A percentile compares a stretch with the other conserved stretches of the same genome.
Evolutionary conservation across 495 filamentous ascomycete species (phyloP).

Genomic region (Achaetomiella virescens): DNA sequence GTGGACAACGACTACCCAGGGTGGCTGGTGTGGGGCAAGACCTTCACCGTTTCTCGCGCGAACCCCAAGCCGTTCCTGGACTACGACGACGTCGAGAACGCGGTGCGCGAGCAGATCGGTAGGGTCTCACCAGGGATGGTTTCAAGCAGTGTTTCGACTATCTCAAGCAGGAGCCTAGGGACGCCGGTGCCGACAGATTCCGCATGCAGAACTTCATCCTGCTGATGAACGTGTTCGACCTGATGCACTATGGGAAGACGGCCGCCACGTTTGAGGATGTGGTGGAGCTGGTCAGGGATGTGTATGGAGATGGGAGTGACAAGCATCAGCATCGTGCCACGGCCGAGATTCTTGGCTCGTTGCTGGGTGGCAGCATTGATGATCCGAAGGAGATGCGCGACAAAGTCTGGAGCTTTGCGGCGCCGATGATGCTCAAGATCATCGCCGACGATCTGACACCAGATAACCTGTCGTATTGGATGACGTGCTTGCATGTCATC

Average conservation of each 20-base stretch:
- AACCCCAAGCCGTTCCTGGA: conserved; percentile 61
- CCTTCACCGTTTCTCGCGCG: conserved; percentile 69
- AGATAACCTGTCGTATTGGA: conserved; percentile 92
- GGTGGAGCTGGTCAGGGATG: conserved; percentile 62
- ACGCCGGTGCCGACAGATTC: conserved; percentile 77
- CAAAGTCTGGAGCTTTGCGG: conserved; percentile 78
- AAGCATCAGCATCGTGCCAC: conserved; percentile 98
- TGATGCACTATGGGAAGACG: conserved; percentile 70
- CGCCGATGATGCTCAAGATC: conserved; percentile 79
- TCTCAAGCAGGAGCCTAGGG: conserved; percentile 93
- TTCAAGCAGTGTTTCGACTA: conserved; percentile 82
- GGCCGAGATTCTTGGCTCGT: conserved; percentile 82
- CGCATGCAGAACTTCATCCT: conserved; percentile 78
- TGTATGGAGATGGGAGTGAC: conserved; percentile 88
- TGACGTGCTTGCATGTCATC: conserved; percentile 82
- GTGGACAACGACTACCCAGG: conserved; percentile 89
- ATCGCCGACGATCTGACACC: conserved; percentile 87
- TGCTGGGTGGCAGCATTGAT: conserved; percentile 70
- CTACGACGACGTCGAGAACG: conserved; percentile 77
- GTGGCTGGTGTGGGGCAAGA: conserved; percentile 93
- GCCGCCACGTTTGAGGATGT: conserved; percentile 80
- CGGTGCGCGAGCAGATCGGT: conserved; percentile 74
- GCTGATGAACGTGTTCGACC: conserved; percentile 80
- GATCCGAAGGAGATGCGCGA: conserved; percentile 61
- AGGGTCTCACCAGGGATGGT: conserved; percentile 74